Evolutionary conservation across 2,329 filamentous ascomycete genomes (phyloP), one percentile per base, ranked within the genome.

Genomic region (Phoma sp.): DNA sequence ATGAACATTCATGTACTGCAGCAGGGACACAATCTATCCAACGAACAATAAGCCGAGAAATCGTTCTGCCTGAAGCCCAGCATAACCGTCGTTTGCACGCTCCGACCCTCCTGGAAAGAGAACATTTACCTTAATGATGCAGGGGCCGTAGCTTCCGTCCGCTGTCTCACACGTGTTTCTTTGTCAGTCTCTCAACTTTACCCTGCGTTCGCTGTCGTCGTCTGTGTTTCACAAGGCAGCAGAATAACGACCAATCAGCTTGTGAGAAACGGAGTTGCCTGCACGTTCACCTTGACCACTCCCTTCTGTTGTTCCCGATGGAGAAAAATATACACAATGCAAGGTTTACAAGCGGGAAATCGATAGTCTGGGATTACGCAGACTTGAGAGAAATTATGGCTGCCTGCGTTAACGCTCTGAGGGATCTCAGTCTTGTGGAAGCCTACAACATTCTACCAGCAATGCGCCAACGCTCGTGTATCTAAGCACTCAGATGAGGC

Each of bases 211-310:
- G 43, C 33, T 42, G 50, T 53, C 49, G 47, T 60, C 52, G 48
- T 59, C 50, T 49, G 48, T 57, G 53, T 62, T 63, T 62, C 63
- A 64, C 61, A 64, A 71, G 67, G 67, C 68, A 70, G 45, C 66
- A 59, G 57, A 60, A 63, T 70, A 61, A 57, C 17, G 57, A 53
- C 68, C 62, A 62, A 69, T 70, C 56, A 60, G 18, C 47, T 51
- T 33, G 15, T 47, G 17, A 43, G 30, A 62, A 68, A 64, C 32
- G 40, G 42, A 29, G 60, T 47, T 68, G 67, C 67, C 64, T 71
- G 57, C 52, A 52, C 37, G 53, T 51, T 46, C 46, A 23, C 39
- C 39, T 46, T 39, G 34, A 54, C 33, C 38, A 36, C 39, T 15
- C 18, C 33, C 45, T 6, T 43, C 40, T 29, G 40, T 42, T 48